Evolutionary conservation across 306 rosid species (phyloP).

Genomic region (Cicer judaicum): DNA sequence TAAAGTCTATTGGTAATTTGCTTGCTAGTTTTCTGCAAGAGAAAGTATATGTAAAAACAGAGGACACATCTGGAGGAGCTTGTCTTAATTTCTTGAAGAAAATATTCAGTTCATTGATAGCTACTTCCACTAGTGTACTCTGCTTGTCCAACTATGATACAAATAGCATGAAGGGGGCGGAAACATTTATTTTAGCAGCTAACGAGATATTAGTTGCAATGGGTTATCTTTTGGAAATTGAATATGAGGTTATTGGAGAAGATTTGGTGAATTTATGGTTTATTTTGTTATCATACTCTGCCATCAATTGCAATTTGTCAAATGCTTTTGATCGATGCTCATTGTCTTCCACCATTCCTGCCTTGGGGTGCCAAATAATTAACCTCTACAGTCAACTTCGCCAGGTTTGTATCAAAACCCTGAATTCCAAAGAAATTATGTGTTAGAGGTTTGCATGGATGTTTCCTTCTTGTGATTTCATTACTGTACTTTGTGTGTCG

Average conservation of each 20-base stretch:
- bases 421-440: slow-evolving; percentile 34
- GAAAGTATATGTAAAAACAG: slow-evolving; percentile 81
- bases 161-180: slow-evolving; percentile 43
- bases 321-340: slow-evolving; percentile 49
- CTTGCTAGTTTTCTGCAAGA: slow-evolving; percentile 76
- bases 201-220: slow-evolving; percentile 66
- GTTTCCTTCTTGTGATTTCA: slow-evolving; percentile 25
- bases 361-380: slow-evolving; percentile 72
- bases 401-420: slow-evolving; percentile 67
- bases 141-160: slow-evolving; percentile 49
- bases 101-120: slow-evolving; percentile 57
- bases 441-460: slow-evolving; percentile 34
- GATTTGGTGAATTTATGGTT: slow-evolving; percentile 75
- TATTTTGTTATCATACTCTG: slow-evolving; percentile 62
- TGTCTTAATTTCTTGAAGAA: slow-evolving; percentile 73
- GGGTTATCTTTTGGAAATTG: slow-evolving; percentile 79
- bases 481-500: slow-evolving; percentile 26
- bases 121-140: slow-evolving; percentile 57
- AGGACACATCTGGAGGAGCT: slow-evolving; percentile 76
- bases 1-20: slow-evolving; percentile 67
- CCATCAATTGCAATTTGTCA: slow-evolving; percentile 52
- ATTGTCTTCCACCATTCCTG: slow-evolving; percentile 53
- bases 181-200: slow-evolving; percentile 48
- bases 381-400: slow-evolving; percentile 84
- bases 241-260: slow-evolving; percentile 79